phyloP scores from a whole-genome alignment of 306 rosid genomes.

The Malus domestica region DNA sequence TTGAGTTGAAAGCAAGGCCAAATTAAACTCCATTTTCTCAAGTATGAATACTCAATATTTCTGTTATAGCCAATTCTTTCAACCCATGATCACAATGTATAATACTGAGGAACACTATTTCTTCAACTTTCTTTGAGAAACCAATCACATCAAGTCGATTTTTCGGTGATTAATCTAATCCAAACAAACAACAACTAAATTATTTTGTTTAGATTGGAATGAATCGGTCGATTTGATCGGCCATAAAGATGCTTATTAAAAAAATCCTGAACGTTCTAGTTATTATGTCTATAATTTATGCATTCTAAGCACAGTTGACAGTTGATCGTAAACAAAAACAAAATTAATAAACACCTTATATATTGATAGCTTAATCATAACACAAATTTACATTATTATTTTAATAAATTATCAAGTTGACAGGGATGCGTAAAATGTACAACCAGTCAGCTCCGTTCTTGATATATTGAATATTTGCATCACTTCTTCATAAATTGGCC shows the following conservation, averaged over 20 bases:
- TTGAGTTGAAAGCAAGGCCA: neutral
- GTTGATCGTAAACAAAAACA: neutral
- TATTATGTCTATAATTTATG: neutral
- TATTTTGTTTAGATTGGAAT: neutral
- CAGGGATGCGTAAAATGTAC: neutral
- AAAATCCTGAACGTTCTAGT: neutral
- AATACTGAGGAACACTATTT: no score
- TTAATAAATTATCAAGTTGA: neutral
- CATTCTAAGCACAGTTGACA: neutral
- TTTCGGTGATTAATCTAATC: neutral
- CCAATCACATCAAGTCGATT: neutral
- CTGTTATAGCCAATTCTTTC: neutral
- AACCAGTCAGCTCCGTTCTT: neutral
- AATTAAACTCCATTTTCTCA: no score
- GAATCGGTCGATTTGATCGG: neutral
- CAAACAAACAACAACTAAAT: neutral
- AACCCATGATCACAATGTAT: neutral
- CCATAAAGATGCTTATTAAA: neutral
- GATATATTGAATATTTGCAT: neutral
- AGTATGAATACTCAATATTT: neutral
- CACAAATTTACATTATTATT: neutral
- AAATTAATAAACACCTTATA: neutral
- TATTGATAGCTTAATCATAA: neutral
- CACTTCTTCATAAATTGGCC: neutral
- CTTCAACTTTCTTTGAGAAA: neutral